These are phyloP conservation scores for Oenanthe sinensis DNA, from an alignment of 129 eudicot genomes.

Conservation along the genomic window DNA sequence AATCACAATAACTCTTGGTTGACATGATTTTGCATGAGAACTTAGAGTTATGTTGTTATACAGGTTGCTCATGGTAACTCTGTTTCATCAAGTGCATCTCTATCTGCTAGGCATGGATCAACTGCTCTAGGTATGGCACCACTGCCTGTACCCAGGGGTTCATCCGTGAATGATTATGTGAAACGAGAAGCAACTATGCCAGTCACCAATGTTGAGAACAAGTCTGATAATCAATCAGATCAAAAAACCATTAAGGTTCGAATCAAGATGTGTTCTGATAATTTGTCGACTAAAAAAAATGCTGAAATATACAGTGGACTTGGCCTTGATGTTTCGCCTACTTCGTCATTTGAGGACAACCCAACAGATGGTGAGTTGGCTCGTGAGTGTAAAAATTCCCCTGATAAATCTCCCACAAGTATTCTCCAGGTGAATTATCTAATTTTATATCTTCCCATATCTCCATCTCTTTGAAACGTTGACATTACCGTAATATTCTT, in stretches of 20 bases:
- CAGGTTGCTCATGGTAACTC: conserved; percentile 57
- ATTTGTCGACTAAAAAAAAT: conserved; percentile 46
- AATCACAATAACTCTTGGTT: not conserved
- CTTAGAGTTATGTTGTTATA: conserved; percentile 20
- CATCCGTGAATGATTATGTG: conserved; percentile 25
- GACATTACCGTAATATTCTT: conserved; percentile 1
- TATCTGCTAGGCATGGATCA: conserved; percentile 32
- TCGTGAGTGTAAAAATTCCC: conserved; percentile 24
- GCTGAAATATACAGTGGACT: conserved; percentile 95
- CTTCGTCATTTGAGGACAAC: conserved; percentile 69
- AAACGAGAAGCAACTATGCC: conserved; percentile 30
- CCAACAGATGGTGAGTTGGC: conserved; percentile 45
- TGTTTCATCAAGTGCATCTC: conserved; percentile 34
- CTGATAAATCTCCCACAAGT: conserved; percentile 65
- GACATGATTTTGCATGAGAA: conserved; percentile 22
- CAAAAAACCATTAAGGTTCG: conserved; percentile 71
- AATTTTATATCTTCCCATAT: not conserved
- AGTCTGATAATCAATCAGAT: conserved; percentile 40
- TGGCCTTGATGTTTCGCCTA: conserved; percentile 87
- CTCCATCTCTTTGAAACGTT: not conserved
- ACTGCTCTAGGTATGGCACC: conserved; percentile 22
- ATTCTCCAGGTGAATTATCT: conserved; percentile 62
- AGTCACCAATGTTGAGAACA: conserved; percentile 30
- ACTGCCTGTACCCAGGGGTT: conserved; percentile 27
- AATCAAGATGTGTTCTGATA: conserved; percentile 65